These are phyloP conservation scores for Globisporangium spinosum DNA, from an alignment of 352 stramenopile genomes.

Conservation along the genomic window DNA sequence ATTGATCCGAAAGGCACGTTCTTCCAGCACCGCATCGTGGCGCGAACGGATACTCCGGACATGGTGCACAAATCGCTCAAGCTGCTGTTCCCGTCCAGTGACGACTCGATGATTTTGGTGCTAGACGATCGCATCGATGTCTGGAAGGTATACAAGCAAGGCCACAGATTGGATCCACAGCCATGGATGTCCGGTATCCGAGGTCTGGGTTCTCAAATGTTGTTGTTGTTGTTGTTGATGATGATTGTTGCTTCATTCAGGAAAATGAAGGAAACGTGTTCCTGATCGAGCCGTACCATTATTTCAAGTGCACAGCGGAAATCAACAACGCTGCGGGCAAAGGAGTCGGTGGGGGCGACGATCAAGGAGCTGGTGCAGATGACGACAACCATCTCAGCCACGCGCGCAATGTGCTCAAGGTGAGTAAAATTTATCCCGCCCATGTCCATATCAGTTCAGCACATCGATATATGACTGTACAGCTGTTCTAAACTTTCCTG, in stretches of 20 bases:
- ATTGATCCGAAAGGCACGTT: slow-evolving; percentile 82
- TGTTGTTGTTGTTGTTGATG: not conserved
- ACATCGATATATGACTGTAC: not conserved
- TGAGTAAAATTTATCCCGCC: slow-evolving; percentile 15
- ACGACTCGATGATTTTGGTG: slow-evolving; percentile 87
- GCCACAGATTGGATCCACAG: not conserved
- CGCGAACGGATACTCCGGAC: slow-evolving; percentile 81
- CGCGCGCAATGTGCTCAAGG: slow-evolving; percentile 54
- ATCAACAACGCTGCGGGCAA: slow-evolving; percentile 81
- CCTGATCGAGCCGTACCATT: slow-evolving; percentile 82
- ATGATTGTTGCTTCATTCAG: slow-evolving; percentile 13
- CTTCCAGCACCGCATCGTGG: slow-evolving; percentile 87
- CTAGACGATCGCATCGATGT: slow-evolving; percentile 84
- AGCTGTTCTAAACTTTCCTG: not conserved
- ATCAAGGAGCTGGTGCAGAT: slow-evolving; percentile 21
- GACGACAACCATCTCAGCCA: slow-evolving; percentile 56
- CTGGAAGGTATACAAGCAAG: slow-evolving; percentile 47
- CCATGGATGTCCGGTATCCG: not conserved
- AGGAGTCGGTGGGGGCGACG: slow-evolving; percentile 38
- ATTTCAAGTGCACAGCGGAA: slow-evolving; percentile 76
- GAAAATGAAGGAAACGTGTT: slow-evolving; percentile 87
- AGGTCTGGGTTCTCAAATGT: not conserved
- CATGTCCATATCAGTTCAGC: not conserved
- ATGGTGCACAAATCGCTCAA: slow-evolving; percentile 88
- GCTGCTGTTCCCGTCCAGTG: slow-evolving; percentile 79